phyloP scores from a whole-genome alignment of 106 monocot species.

The Dioscorea alata region DNA sequence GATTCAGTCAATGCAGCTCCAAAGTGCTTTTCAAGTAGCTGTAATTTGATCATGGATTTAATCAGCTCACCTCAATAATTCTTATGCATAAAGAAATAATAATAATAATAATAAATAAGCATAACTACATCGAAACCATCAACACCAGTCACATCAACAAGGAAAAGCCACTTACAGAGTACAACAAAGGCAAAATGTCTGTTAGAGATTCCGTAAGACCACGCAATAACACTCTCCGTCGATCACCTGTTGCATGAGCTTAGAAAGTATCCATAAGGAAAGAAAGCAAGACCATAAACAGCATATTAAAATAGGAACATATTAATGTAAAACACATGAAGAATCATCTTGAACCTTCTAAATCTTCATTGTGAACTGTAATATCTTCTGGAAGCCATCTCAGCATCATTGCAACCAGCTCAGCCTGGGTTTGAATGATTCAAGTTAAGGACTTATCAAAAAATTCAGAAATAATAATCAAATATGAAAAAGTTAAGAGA shows the following conservation, averaged over 20 bases:
- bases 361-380: constrained; percentile 97
- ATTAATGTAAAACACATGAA: background rate
- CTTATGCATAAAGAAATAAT: background rate
- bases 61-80: background rate
- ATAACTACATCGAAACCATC: background rate
- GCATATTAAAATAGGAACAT: no score
- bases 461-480: constrained; percentile 7
- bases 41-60: constrained; percentile 10
- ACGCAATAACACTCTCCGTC: constrained; percentile 71
- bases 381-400: constrained; percentile 99
- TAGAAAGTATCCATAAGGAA: no score
- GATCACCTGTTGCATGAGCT: constrained; percentile 55
- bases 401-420: constrained; percentile 90
- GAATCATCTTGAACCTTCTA: constrained; percentile 58
- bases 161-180: constrained; percentile 40
- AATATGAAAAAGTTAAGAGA: background rate
- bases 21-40: constrained; percentile 95
- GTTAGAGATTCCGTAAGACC: constrained; percentile 83
- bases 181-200: constrained; percentile 87
- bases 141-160: background rate
- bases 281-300: no score
- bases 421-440: constrained; percentile 49
- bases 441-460: background rate
- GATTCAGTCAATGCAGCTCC: constrained; percentile 68
- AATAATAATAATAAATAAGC: background rate